Percentiles rank a stretch among this genome's conserved stretches.
These are phyloP conservation scores for Penicillium sp. DNA, from an alignment of 2,329 filamentous ascomycete species.

Conservation along the genomic window DNA sequence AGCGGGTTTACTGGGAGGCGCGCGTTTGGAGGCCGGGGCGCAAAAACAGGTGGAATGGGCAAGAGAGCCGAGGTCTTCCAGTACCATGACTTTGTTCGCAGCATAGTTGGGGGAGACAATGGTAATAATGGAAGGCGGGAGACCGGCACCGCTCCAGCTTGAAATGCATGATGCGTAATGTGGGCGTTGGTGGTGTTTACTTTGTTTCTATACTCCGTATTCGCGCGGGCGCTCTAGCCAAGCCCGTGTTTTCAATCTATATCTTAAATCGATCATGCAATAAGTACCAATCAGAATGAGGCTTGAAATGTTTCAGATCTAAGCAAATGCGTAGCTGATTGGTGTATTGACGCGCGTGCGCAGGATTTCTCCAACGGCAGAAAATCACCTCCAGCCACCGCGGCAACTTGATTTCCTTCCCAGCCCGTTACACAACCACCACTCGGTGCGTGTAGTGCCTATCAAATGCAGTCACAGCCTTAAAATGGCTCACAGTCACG, in stretches of 20 bases:
- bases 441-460: conserved; percentile 8
- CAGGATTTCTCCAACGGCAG: conserved; percentile 26
- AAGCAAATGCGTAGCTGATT: not conserved
- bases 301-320: not conserved
- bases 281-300: not conserved
- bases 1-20: conserved; percentile 80
- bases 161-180: conserved; percentile 7
- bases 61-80: conserved; percentile 86
- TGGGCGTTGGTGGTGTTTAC: conserved; percentile 15
- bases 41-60: conserved; percentile 49
- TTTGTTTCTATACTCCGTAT: conserved; percentile 2
- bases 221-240: not conserved
- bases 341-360: conserved; percentile 5
- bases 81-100: conserved; percentile 88
- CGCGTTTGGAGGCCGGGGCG: conserved; percentile 60
- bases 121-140: conserved; percentile 27
- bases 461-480: conserved; percentile 10
- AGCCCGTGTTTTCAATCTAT: not conserved
- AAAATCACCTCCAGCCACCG: conserved; percentile 26
- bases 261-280: not conserved
- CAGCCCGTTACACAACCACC: conserved; percentile 6
- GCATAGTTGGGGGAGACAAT: conserved; percentile 56
- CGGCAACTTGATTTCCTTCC: not conserved
- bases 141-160: conserved; percentile 12
- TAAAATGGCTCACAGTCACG: conserved; percentile 25